phyloP scores from a whole-genome alignment of 257 asterid genomes.

The Nicotiana tabacum region DNA sequence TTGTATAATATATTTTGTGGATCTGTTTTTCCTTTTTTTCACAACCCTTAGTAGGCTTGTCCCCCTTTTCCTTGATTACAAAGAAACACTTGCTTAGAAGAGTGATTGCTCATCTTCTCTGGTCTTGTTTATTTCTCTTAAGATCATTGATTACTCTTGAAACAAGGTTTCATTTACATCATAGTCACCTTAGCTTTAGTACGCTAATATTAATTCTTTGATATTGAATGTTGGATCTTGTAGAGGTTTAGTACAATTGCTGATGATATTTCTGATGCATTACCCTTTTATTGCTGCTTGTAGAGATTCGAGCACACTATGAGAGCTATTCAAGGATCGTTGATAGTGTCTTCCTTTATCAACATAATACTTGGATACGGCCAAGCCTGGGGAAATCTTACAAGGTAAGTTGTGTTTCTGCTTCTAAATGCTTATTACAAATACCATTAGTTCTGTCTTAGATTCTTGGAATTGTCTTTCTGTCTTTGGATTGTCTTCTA shows the following conservation, averaged over 20 bases:
- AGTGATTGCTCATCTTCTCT: background rate
- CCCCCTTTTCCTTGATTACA: background rate
- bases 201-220: background rate
- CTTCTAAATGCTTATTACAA: background rate
- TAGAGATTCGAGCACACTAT: conserved; percentile 87
- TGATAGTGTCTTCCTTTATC: conserved; percentile 80
- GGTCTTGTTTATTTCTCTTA: background rate
- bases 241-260: no score
- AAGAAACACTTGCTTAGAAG: background rate
- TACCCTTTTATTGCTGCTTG: conserved; percentile 28
- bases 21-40: background rate
- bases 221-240: background rate
- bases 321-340: conserved; percentile 90
- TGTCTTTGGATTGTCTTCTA: background rate
- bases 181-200: background rate
- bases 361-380: conserved; percentile 82
- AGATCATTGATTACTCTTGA: background rate
- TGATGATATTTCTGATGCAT: conserved; percentile 2
- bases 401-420: conserved; percentile 44
- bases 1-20: background rate
- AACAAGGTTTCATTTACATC: background rate
- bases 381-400: conserved; percentile 70
- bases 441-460: background rate
- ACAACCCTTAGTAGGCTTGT: background rate
- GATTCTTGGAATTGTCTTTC: background rate